Percentiles rank a stretch among this genome's conserved stretches.
Evolutionary conservation across 495 filamentous ascomycete species (phyloP).

Genomic region (Xylaria intraflava): DNA sequence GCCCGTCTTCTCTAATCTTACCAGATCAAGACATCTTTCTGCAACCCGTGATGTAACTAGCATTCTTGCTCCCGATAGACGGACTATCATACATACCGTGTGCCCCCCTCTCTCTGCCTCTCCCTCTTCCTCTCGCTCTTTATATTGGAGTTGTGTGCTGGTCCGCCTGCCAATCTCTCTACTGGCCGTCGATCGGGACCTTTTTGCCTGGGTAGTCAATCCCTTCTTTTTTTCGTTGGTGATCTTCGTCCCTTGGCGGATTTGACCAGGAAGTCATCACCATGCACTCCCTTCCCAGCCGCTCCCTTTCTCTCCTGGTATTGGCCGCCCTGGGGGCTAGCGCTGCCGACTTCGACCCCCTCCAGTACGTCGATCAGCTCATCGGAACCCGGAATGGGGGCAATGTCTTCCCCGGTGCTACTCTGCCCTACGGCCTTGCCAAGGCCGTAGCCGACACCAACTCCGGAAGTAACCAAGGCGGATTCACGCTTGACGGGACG

Average conservation of each 20-base stretch:
- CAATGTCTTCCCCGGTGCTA: conserved; percentile 72
- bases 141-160: conserved; percentile 5
- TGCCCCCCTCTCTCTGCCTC: neutral
- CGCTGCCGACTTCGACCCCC: conserved; percentile 30
- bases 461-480: conserved; percentile 60
- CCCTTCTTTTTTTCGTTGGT: neutral
- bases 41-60: conserved; percentile 4
- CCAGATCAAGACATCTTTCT: conserved; percentile 5
- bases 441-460: conserved; percentile 70
- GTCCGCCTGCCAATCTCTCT: neutral
- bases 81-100: neutral
- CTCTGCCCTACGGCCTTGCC: conserved; percentile 68
- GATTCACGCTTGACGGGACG: conserved; percentile 60
- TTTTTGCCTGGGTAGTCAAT: neutral
- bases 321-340: conserved; percentile 4
- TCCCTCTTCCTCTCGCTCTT: neutral
- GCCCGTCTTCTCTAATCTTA: neutral
- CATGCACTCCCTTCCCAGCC: conserved; percentile 16
- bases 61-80: neutral
- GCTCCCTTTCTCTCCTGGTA: conserved; percentile 11
- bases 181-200: neutral
- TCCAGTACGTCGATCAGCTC: conserved; percentile 47
- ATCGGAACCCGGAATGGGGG: conserved; percentile 57
- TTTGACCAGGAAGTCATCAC: conserved; percentile 3
- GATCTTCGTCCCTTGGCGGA: neutral